Base-by-base conservation (phyloP, 495 filamentous ascomycete genomes). In the Penicillium desertorum region DNA sequence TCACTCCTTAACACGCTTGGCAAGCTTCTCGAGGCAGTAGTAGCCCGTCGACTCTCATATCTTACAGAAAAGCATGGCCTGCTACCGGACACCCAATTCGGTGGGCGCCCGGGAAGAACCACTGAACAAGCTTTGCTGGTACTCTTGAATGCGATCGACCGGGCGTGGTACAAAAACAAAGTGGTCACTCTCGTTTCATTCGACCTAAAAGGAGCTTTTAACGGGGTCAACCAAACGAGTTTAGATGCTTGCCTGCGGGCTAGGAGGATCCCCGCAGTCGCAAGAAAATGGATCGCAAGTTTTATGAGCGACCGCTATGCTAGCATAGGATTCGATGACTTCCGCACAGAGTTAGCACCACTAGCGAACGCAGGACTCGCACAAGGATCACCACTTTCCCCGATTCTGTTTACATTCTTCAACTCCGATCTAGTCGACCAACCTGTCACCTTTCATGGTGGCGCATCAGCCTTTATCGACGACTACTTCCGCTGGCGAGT, bases 391-490 rank as follows among this genome's bases (percentile, higher is more conserved):
- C 63, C 63, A 0, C 54, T 73, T 0, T 68, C 63, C 0, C 60
- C 66, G 9, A 65, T 73, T 36, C 19, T 70, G 4, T 73, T 68
- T 20, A 19, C 46, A 34, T 69, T 71, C 46, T 73, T 66, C 36
- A 73, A 71, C 51, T 23, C 48, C 19, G 61, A 67, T n/a, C 61
- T 69, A 11, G 64, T 71, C 3, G 58, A 69, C 39, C 61, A 67
- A 36, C 56, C 58, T 0, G 61, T 71, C 16, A 25, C 49, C 25
- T 57, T 20, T 22, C 25, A 64, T 17, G 60, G 65, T 0, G 62
- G 64, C 0, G 50, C n/a, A 51, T 65, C 49, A 54, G 63, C 46
- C 56, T 67, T 29, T 22, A 58, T 27, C 52, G 56, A 59, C 20
- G 20, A 22, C 20, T 22, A 22, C 20, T 22, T 22, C 20, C 20